phyloP scores from a whole-genome alignment of 345 rosid genomes.

The Populus nigra region DNA sequence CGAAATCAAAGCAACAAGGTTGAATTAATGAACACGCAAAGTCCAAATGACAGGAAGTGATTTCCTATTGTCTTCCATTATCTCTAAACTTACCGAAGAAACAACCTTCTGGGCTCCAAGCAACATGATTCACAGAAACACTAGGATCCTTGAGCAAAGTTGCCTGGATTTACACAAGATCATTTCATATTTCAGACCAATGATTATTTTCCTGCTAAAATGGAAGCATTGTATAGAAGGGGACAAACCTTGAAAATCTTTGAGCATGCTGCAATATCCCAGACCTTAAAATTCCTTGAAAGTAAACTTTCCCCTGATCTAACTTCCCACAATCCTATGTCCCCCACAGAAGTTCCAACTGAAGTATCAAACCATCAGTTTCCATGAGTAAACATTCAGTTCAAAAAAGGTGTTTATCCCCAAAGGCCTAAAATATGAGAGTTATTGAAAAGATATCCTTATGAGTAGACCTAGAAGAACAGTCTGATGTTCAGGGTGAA shows the following conservation, averaged over 20 bases:
- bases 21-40: not conserved
- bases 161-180: constrained; percentile 28
- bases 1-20: not conserved
- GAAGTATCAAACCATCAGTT: constrained; percentile 23
- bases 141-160: constrained; percentile 37
- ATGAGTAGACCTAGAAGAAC: constrained; percentile 58
- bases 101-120: constrained; percentile 57
- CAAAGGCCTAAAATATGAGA: constrained; percentile 3
- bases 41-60: not conserved
- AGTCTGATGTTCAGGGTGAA: constrained; percentile 66
- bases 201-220: not conserved
- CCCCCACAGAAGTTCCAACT: constrained; percentile 68
- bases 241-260: constrained; percentile 38
- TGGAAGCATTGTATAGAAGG: constrained; percentile 17
- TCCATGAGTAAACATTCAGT: constrained; percentile 4
- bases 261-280: constrained; percentile 60
- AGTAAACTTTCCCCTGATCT: constrained; percentile 45
- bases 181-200: constrained; percentile 11
- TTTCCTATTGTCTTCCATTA: not conserved
- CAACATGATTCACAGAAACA: constrained; percentile 41
- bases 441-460: not conserved
- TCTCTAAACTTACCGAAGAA: constrained; percentile 42
- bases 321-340: constrained; percentile 63
- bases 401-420: not conserved
- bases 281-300: constrained; percentile 58